Base-by-base conservation (phyloP, 805 yeast species). In the Saccharomycopsis amapae region DNA sequence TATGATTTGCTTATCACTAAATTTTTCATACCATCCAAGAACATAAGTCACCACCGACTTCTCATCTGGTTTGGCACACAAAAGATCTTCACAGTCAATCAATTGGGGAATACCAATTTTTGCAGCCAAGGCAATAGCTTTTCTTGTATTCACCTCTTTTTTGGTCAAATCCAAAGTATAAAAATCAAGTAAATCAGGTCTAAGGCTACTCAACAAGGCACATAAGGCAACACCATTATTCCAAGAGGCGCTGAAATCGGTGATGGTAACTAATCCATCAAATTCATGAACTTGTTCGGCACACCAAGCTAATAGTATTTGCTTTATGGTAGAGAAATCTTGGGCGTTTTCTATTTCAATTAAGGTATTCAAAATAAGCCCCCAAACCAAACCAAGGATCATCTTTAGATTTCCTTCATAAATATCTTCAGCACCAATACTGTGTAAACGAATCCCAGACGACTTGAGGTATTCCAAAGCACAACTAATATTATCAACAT, bases 341-440 rank as follows among this genome's bases (percentile, higher is more conserved):
- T 40, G 33, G 10, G 20, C 35, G 17, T 38, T 48, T 2, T 53
- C 43, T 20, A 47, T 36, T 17, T 52, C 49, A 12, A 56, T 47
- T 4, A 54, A 44, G 3, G 75, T 64, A 49, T 65, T 67, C 38
- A 72, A 58, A 42, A 73, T 68, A 26, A 75, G 54, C 13, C 69
- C 60, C 80, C 80, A 75, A 1, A 73, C 57, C 32, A 74, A 59
- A 5, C 78, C 78, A 48, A 74, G 54, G 12, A 67, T 67, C 33
- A 72, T 56, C 53, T 75, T 75, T 33, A 62, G 51, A 55, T 74
- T 67, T 1, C 76, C 76, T 22, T 69, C 76, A 20, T 64, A 64
- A 3, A 75, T 66, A 57, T 72, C 72, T 36, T 74, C 78, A 7
- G 76, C 68, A 19, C 72, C 71, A 38, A 75, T 67, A 49, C 65